Conservation (phyloP, 2,329 filamentous ascomycete genomes). For the Penicillium italicum region DNA sequence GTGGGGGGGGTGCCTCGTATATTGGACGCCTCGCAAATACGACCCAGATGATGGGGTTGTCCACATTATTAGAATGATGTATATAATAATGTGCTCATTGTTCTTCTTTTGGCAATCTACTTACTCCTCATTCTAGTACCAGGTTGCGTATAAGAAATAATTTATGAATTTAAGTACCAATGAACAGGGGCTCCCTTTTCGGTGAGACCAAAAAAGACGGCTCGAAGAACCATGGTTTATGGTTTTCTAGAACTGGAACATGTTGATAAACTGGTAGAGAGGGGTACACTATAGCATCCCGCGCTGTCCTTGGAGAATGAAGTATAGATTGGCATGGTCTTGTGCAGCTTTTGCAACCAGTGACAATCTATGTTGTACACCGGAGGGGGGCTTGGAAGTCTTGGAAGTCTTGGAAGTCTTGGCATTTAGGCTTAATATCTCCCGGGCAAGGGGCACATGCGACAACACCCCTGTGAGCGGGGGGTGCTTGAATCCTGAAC, state of each 20-base stretch:
- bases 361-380: slow-evolving; percentile 10
- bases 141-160: not conserved
- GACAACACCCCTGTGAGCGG: not conserved
- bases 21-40: slow-evolving; percentile 15
- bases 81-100: not conserved
- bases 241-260: not conserved
- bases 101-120: not conserved
- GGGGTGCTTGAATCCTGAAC: not conserved
- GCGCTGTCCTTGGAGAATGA: slow-evolving; percentile 3
- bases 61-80: not conserved
- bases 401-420: slow-evolving; percentile 21
- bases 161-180: not conserved
- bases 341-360: slow-evolving; percentile 3
- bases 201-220: not conserved
- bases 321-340: slow-evolving; percentile 6
- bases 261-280: not conserved
- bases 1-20: slow-evolving; percentile 16
- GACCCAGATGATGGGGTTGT: not conserved
- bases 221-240: slow-evolving; percentile 11
- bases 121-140: not conserved
- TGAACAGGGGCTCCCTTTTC: not conserved
- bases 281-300: not conserved
- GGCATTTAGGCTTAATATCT: slow-evolving; percentile 25
- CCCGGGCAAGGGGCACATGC: not conserved
- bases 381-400: slow-evolving; percentile 12